Percentiles rank a stretch among this genome's conserved stretches.
phyloP scores from a whole-genome alignment of 129 eudicot species.

The Glebionis coronaria region DNA sequence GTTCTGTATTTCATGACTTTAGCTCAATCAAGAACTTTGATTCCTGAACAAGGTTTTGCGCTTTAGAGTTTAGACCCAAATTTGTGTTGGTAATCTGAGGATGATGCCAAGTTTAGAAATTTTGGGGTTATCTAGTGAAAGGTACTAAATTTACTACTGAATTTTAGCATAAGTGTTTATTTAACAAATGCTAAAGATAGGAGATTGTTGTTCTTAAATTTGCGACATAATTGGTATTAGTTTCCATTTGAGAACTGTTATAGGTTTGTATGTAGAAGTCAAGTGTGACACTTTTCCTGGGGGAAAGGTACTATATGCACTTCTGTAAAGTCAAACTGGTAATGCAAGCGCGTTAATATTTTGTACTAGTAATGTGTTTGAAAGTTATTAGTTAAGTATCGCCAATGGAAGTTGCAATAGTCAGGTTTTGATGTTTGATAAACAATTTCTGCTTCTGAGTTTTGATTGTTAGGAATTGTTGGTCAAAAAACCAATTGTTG shows the following conservation, averaged over 20 bases:
- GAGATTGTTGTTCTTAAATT: background rate
- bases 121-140: background rate
- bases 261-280: background rate
- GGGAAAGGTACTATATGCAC: background rate
- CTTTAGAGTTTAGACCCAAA: background rate
- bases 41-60: background rate
- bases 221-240: background rate
- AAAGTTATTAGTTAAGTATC: too few relatives aligned
- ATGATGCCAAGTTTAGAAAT: background rate
- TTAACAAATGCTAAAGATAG: background rate
- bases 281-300: background rate
- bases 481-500: too few relatives aligned
- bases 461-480: too few relatives aligned
- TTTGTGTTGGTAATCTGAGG: background rate
- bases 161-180: background rate
- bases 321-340: slow-evolving; percentile 6
- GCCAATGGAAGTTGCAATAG: too few relatives aligned
- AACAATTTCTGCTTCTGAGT: too few relatives aligned
- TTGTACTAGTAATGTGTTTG: background rate
- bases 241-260: background rate
- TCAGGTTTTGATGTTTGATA: too few relatives aligned
- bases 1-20: background rate
- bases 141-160: background rate
- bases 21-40: slow-evolving; percentile 9
- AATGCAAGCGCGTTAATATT: background rate